These are phyloP conservation scores for Cucumis melo DNA, from an alignment of 306 rosid species.

Conservation along the genomic window DNA sequence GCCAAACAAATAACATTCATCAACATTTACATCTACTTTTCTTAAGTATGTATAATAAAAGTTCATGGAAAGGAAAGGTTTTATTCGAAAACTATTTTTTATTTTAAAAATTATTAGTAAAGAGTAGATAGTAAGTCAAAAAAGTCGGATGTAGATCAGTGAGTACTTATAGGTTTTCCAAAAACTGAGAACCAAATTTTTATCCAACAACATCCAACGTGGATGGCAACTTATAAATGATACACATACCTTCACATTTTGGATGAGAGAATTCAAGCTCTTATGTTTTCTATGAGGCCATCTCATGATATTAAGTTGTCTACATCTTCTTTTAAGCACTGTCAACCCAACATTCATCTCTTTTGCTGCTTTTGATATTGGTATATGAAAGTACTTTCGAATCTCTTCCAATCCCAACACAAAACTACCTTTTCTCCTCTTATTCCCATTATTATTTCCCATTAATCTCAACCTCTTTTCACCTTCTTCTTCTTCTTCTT, in stretches of 20 bases:
- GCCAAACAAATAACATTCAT: neutral
- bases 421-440: neutral
- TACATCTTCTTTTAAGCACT: conserved; percentile 57
- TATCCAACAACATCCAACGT: too few relatives aligned
- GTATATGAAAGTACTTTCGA: conserved; percentile 41
- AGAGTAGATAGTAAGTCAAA: too few relatives aligned
- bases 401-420: conserved; percentile 27
- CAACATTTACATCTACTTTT: too few relatives aligned
- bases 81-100: too few relatives aligned
- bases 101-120: too few relatives aligned
- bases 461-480: neutral
- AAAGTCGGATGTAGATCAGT: too few relatives aligned
- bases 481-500: neutral
- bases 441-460: neutral
- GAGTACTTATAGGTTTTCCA: too few relatives aligned
- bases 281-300: conserved; percentile 85
- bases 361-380: conserved; percentile 55
- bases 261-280: conserved; percentile 54
- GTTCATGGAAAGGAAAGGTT: too few relatives aligned
- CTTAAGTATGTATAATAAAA: too few relatives aligned
- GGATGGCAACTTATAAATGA: too few relatives aligned
- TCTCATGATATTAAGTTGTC: conserved; percentile 56
- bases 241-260: conserved; percentile 40
- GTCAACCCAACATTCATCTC: conserved; percentile 60
- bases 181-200: too few relatives aligned